Evolutionary conservation across 768 basidiomycete species (phyloP), one percentile per base, ranked within the genome.

Genomic region (Suillus cothurnatus): DNA sequence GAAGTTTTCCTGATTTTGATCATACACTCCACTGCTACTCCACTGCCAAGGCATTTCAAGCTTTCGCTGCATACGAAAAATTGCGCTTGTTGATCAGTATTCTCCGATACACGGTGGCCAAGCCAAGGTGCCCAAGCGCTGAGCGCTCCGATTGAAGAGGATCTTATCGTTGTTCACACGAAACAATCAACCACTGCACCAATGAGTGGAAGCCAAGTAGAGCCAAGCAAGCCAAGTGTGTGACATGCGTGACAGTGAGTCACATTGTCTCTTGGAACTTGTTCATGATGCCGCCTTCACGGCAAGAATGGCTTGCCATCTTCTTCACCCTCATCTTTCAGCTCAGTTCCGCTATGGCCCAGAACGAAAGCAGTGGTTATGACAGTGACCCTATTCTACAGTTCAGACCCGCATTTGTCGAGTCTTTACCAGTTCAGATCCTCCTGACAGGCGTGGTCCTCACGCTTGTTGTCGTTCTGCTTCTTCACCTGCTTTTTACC

Each of bases 401-500:
- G 9, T 95, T 81, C 71, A 86, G 93, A 17, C 97, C 97, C 0
- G 77, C 82, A 0, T 98, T 97, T 72, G 89, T 90, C 7, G 89
- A 90, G 66, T 95, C 96, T 0, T 85, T 98, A 19, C 95, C 97
- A 2, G 86, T 97, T 0, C 97, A 99, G 72, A 87, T 98, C 60
- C 84, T 97, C 65, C 79, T 97, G 61, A 89, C 88, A 1, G 94
- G 94, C 55, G 85, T 97, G 67, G 87, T 94, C 6, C 80, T 97
- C 67, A 93, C 97, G 12, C 86, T 99, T 66, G 86, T 92, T 53
- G 81, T 85, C 53, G 90, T 97, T 23, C 88, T 99, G 50, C 83
- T 97, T 70, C 88, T 97, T 64, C 95, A 99, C 70, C 88, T 99
- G 69, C 76, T 95, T 65, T 97, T 99, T 80, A 98, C 97, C 6